phyloP scores from a whole-genome alignment of 164 flowering plant species.

The Vitis labrusca region DNA sequence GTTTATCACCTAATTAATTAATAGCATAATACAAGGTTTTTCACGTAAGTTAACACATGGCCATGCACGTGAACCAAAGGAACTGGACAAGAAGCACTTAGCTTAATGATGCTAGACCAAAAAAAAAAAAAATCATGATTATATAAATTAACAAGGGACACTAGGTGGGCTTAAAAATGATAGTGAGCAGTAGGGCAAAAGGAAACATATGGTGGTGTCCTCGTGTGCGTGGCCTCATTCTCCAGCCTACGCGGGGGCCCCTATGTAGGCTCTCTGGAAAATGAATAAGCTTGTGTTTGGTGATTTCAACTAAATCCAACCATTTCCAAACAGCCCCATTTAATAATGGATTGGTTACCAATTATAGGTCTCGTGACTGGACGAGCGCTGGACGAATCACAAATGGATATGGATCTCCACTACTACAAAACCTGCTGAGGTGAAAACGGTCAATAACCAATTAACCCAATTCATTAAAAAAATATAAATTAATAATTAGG shows the following conservation, averaged over 20 bases:
- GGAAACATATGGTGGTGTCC: conserved; percentile 22
- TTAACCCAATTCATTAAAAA: background rate
- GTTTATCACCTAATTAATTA: too few relatives aligned
- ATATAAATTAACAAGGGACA: too few relatives aligned
- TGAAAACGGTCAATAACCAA: background rate
- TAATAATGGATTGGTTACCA: background rate
- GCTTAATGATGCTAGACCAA: too few relatives aligned
- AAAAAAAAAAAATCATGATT: too few relatives aligned
- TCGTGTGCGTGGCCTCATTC: conserved; percentile 38
- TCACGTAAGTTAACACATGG: too few relatives aligned
- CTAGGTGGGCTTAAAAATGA: background rate
- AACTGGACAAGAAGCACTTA: too few relatives aligned
- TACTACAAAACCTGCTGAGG: background rate
- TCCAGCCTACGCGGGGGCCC: conserved; percentile 15
- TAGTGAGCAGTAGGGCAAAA: background rate
- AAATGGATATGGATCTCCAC: too few relatives aligned
- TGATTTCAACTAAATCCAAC: background rate
- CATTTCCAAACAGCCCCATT: background rate
- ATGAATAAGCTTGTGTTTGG: too few relatives aligned
- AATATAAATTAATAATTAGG: background rate
- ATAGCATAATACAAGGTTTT: too few relatives aligned
- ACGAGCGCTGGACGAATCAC: too few relatives aligned
- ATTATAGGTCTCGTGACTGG: background rate
- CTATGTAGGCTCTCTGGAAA: too few relatives aligned
- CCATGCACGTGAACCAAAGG: too few relatives aligned